A percentile compares a stretch with the other conserved stretches of the same genome.
These are phyloP conservation scores for Anisodus tanguticus DNA, from an alignment of 257 asterid genomes.

Conservation along the genomic window DNA sequence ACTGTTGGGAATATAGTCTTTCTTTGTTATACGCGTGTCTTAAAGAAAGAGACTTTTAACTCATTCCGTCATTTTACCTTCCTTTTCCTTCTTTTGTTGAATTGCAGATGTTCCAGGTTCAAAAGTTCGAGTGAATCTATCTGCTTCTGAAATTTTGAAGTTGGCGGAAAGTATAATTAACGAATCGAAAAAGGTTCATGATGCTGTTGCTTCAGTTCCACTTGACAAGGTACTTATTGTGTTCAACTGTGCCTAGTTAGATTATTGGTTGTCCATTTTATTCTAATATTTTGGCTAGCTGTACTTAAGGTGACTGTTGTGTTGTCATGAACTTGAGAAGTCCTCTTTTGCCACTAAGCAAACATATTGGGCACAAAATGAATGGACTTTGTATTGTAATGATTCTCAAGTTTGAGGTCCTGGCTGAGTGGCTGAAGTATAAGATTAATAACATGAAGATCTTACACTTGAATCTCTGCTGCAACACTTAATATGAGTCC, in stretches of 20 bases:
- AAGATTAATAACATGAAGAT: slow-evolving; percentile 15
- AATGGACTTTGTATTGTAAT: background rate
- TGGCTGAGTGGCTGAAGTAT: background rate
- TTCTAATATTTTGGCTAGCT: slow-evolving; percentile 22
- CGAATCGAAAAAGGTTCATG: slow-evolving; percentile 73
- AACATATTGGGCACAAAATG: background rate
- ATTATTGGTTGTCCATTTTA: background rate
- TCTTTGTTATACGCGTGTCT: background rate
- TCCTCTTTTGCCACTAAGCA: background rate
- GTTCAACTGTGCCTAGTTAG: background rate
- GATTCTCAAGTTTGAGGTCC: slow-evolving; percentile 24
- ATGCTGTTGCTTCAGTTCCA: slow-evolving; percentile 84
- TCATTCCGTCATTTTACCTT: background rate
- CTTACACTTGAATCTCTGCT: slow-evolving; percentile 17
- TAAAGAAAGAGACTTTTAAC: no score
- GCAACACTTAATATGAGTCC: slow-evolving; percentile 2
- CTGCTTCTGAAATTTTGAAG: slow-evolving; percentile 75
- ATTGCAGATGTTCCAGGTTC: slow-evolving; percentile 71
- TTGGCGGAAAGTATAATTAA: slow-evolving; percentile 74
- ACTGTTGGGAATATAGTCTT: background rate
- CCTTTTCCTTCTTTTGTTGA: slow-evolving; percentile 22
- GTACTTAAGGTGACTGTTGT: background rate
- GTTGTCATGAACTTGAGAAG: slow-evolving; percentile 6
- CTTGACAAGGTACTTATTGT: slow-evolving; percentile 67
- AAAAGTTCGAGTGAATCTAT: slow-evolving; percentile 56